Conservation (phyloP, 257 asterid species). For the Leonotis leonurus region DNA sequence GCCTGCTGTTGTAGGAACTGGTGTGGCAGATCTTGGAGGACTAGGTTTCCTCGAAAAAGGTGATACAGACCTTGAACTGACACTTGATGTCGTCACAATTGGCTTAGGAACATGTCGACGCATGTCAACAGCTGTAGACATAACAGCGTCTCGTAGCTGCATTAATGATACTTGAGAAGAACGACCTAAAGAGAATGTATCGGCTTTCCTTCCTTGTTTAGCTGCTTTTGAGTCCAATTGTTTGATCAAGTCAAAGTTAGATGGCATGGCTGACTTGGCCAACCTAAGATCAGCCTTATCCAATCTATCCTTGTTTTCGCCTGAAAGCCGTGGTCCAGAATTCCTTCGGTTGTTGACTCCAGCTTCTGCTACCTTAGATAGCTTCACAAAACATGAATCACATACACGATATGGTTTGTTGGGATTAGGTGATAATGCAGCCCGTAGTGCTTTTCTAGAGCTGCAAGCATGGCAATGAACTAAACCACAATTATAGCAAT, state of each 20-base stretch:
- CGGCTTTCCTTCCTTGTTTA: slow-evolving; percentile 79
- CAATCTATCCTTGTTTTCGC: slow-evolving; percentile 75
- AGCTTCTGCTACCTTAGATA: slow-evolving; percentile 70
- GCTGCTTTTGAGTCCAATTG: slow-evolving; percentile 79
- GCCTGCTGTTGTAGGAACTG: slow-evolving; percentile 81
- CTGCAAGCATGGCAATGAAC: slow-evolving; percentile 95
- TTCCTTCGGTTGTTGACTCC: slow-evolving; percentile 59
- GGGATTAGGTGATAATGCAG: slow-evolving; percentile 92
- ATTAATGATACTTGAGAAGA: slow-evolving; percentile 65
- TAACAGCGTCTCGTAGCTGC: slow-evolving; percentile 62
- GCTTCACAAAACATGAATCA: slow-evolving; percentile 75
- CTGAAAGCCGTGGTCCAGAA: slow-evolving; percentile 69
- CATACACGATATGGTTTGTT: slow-evolving; percentile 90
- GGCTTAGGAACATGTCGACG: slow-evolving; percentile 66
- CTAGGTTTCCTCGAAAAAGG: slow-evolving; percentile 87
- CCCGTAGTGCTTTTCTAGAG: slow-evolving; percentile 71
- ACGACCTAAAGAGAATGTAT: slow-evolving; percentile 62
- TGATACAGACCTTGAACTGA: slow-evolving; percentile 81
- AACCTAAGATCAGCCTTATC: slow-evolving; percentile 72
- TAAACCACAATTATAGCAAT: slow-evolving; percentile 90
- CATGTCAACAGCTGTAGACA: slow-evolving; percentile 40
- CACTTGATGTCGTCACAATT: slow-evolving; percentile 50
- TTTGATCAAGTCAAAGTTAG: slow-evolving; percentile 73
- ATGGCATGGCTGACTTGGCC: slow-evolving; percentile 51
- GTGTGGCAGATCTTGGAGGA: slow-evolving; percentile 91